Base-by-base conservation (phyloP, 371 early-diverging fungal genomes). In the Lichtheimia ornata region DNA sequence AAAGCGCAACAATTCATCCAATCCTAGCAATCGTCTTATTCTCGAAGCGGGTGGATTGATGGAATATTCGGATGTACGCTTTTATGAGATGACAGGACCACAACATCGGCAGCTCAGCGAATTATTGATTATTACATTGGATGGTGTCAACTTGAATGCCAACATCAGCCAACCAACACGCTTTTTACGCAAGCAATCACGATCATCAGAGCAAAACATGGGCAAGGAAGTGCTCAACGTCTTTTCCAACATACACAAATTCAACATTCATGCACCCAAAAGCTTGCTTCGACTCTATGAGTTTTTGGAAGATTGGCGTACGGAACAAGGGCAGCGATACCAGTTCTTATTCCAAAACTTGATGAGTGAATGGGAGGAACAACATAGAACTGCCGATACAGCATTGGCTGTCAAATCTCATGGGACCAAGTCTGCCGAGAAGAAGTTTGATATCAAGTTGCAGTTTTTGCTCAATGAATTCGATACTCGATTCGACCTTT, bases 301-400 rank as follows among this genome's bases (percentile, higher is more conserved):
- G 0, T 93, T 94, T 67, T 71, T 93, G 17, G 92, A 91, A 59
- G 88, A 88, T 47, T 92, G 92, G 91, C 77, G 87, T 11, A 83
- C 88, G n/a, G 91, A 91, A 53, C 87, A 89, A 65, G 79, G 90
- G 28, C 79, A 89, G 50, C 72, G 83, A 5, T 92, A 90, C 64
- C 89, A 88, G 59, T 89, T 90, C 66, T 72, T 90, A 68, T 84
- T 88, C 71, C 87, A 89, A 55, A 84, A 84, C 18, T 64, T 91
- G n/a, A 67, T 90, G 67, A 82, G 81, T 50, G 91, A 90, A 55
- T 85, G 82, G 85, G 89, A 87, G 65, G 85, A 83, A 17, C 82
- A 86, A 64, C 62, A 82, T 27, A 75, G 69, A 42, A 30, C 41
- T 5, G 51, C 53, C n/a, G 28, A 40, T 6, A 64, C 68, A 5